Evolutionary conservation across 805 yeast species (phyloP).

Genomic region (Hemisphaericaspora nanyangensis): DNA sequence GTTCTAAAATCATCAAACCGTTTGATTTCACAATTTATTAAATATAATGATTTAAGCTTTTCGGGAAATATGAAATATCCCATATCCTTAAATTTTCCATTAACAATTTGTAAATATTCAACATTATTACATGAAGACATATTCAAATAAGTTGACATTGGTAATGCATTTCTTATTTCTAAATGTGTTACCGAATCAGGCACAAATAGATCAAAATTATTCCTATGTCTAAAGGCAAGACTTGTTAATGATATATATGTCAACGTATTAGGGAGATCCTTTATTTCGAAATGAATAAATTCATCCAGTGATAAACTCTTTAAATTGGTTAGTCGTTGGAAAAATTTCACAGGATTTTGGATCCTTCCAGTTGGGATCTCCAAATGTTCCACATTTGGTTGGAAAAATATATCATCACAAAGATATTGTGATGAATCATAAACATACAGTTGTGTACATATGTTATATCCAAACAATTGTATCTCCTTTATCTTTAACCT

Average conservation of each 20-base stretch:
- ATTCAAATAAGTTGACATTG: constrained; percentile 1
- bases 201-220: neutral
- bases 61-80: constrained; percentile 2
- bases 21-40: constrained; percentile 1
- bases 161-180: constrained; percentile 1
- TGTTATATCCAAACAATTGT: neutral
- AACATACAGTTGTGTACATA: neutral
- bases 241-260: neutral
- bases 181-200: neutral
- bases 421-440: neutral
- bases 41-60: neutral
- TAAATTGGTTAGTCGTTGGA: neutral
- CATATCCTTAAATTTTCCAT: constrained; percentile 2
- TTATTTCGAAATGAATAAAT: neutral
- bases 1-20: constrained; percentile 1
- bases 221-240: neutral
- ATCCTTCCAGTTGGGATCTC: neutral
- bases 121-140: neutral
- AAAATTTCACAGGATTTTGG: neutral
- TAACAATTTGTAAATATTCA: neutral
- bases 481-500: neutral
- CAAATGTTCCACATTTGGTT: neutral
- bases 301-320: constrained; percentile 2
- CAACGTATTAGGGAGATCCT: neutral
- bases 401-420: constrained; percentile 1